Conservation (phyloP, 305 asterid species). For the Solanum aculeatissimum region DNA sequence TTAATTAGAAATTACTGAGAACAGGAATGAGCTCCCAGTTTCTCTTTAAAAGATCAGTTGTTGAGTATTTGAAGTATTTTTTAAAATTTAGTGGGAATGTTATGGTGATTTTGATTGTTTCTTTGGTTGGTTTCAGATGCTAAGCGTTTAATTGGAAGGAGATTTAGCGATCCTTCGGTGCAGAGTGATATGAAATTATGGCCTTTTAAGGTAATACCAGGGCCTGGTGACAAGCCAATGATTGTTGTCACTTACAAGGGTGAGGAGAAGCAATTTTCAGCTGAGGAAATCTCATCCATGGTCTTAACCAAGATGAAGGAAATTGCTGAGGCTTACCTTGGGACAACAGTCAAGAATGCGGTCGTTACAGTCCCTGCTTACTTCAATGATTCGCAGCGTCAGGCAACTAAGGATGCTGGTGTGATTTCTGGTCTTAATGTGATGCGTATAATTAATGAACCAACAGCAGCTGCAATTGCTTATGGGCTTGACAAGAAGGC, state of each 20-base stretch:
- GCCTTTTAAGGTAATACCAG: slow-evolving; percentile 14
- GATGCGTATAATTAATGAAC: slow-evolving; percentile 13
- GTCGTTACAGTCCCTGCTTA: slow-evolving; percentile 14
- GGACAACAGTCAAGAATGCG: slow-evolving; percentile 5
- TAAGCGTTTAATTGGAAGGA: slow-evolving; percentile 16
- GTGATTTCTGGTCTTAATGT: slow-evolving; percentile 8
- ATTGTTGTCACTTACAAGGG: slow-evolving; percentile 11
- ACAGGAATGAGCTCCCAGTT: background rate
- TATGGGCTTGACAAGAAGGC: slow-evolving; percentile 14
- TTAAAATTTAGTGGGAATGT: background rate
- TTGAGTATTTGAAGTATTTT: background rate
- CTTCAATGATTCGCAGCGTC: slow-evolving; percentile 13
- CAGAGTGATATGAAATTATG: slow-evolving; percentile 11
- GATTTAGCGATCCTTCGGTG: slow-evolving; percentile 7
- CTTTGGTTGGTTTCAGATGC: background rate
- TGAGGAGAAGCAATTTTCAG: slow-evolving; percentile 11
- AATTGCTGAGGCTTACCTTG: slow-evolving; percentile 9
- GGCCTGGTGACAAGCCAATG: slow-evolving; percentile 12
- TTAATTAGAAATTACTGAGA: background rate
- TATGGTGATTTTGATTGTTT: too few relatives aligned
- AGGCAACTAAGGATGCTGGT: slow-evolving; percentile 17
- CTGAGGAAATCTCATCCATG: slow-evolving; percentile 11
- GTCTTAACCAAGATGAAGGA: slow-evolving; percentile 13
- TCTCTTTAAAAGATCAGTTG: background rate
- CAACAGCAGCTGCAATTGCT: slow-evolving; percentile 13